These are phyloP conservation scores for Solanum sejunctum DNA, from an alignment of 257 asterid genomes.

Conservation along the genomic window DNA sequence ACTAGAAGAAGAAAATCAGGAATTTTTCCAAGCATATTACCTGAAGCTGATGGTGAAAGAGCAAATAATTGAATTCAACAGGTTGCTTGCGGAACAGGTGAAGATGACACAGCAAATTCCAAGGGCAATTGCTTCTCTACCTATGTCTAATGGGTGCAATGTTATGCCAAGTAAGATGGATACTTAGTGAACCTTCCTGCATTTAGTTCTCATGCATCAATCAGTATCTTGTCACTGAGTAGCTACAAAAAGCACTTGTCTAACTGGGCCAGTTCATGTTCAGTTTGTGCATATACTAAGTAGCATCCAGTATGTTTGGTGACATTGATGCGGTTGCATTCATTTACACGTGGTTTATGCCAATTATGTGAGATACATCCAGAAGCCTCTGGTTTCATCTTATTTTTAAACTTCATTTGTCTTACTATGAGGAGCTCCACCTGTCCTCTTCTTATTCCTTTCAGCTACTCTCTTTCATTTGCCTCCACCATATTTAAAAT, in stretches of 20 bases:
- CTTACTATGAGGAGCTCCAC: background rate
- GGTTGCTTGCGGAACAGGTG: conserved; percentile 55
- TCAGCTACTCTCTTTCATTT: background rate
- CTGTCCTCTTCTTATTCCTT: background rate
- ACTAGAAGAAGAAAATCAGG: conserved; percentile 73
- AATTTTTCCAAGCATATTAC: conserved; percentile 70
- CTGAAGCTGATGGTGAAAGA: conserved; percentile 59
- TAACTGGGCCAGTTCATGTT: background rate
- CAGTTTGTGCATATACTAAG: background rate
- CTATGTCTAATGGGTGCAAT: conserved; percentile 54
- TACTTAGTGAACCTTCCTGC: background rate
- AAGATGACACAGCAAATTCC: conserved; percentile 48
- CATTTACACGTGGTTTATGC: background rate
- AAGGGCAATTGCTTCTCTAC: conserved; percentile 30
- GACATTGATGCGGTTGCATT: background rate
- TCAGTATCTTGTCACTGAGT: background rate
- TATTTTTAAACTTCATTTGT: background rate
- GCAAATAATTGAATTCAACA: conserved; percentile 78
- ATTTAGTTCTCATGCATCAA: background rate
- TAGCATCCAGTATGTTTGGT: background rate
- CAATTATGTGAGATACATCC: background rate
- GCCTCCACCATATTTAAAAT: background rate
- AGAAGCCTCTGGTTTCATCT: background rate
- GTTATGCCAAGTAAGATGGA: conserved; percentile 48
- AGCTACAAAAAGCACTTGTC: background rate